These are phyloP conservation scores for Trichoderma virens DNA, from an alignment of 495 filamentous ascomycete species.

Conservation along the genomic window DNA sequence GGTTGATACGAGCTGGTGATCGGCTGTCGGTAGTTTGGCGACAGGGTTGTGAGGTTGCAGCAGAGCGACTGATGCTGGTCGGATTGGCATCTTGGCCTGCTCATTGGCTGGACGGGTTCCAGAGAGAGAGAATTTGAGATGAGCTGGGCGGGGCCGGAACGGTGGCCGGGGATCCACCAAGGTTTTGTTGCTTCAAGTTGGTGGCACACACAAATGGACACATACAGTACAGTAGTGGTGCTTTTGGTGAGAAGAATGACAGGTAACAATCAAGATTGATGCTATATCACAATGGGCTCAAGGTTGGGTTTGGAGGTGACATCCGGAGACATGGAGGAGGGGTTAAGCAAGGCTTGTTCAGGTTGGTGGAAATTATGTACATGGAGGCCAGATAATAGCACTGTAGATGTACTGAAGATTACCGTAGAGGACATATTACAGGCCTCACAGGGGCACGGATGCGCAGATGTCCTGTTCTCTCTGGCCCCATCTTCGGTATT, in stretches of 20 bases:
- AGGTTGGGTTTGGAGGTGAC: too few species aligned
- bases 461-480: too few species aligned
- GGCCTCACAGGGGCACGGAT: too few species aligned
- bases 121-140: background rate
- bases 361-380: too few species aligned
- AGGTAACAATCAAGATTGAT: too few species aligned
- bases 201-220: background rate
- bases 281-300: too few species aligned
- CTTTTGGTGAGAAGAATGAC: background rate
- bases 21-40: background rate
- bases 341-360: too few species aligned
- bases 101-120: background rate
- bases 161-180: background rate
- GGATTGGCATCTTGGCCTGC: background rate
- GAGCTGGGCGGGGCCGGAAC: background rate
- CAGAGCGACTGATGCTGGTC: background rate
- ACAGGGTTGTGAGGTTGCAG: background rate
- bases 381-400: too few species aligned
- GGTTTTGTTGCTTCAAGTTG: background rate
- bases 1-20: background rate
- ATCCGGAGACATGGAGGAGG: too few species aligned
- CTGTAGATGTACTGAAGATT: too few species aligned
- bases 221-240: background rate
- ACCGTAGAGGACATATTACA: background rate
- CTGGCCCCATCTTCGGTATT: too few species aligned